These are phyloP conservation scores for Pachysolen tannophilus DNA, from an alignment of 805 yeast genomes.

Conservation along the genomic window DNA sequence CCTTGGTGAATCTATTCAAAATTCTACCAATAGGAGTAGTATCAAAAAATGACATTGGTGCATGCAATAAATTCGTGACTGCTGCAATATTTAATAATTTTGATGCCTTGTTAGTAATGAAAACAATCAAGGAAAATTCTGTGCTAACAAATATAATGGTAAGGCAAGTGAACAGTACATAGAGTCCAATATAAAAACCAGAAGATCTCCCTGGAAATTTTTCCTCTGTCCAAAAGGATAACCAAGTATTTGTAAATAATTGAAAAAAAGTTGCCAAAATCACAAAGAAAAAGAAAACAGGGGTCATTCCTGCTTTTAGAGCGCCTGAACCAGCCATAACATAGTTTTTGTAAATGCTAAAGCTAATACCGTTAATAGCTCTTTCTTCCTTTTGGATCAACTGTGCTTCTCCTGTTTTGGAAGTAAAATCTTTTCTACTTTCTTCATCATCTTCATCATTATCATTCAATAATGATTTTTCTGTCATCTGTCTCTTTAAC, in stretches of 20 bases:
- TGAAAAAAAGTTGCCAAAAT: slow-evolving; percentile 39
- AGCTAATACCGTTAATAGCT: slow-evolving; percentile 47
- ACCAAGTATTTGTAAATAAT: slow-evolving; percentile 66
- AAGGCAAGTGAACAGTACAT: slow-evolving; percentile 51
- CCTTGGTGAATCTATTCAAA: slow-evolving; percentile 80
- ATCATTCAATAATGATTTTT: slow-evolving; percentile 13
- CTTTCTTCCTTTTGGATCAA: slow-evolving; percentile 43
- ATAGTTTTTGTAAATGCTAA: slow-evolving; percentile 42
- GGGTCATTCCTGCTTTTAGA: slow-evolving; percentile 23
- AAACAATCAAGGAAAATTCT: slow-evolving; percentile 39
- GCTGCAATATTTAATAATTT: slow-evolving; percentile 55
- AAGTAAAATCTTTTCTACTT: slow-evolving; percentile 11
- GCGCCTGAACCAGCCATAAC: slow-evolving; percentile 48
- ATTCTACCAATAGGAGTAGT: slow-evolving; percentile 85
- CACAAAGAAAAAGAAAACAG: slow-evolving; percentile 17
- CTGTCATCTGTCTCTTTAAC: slow-evolving; percentile 15
- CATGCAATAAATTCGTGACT: slow-evolving; percentile 48
- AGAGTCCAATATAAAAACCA: slow-evolving; percentile 67
- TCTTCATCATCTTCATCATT: slow-evolving; percentile 12
- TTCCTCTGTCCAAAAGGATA: slow-evolving; percentile 69
- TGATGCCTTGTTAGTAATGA: slow-evolving; percentile 45
- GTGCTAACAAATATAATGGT: slow-evolving; percentile 33
- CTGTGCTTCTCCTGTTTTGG: slow-evolving; percentile 22
- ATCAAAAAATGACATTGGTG: slow-evolving; percentile 81
- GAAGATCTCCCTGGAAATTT: slow-evolving; percentile 39